phyloP scores from a whole-genome alignment of 176 grass and related monocot species.

The Oryza officinalis region DNA sequence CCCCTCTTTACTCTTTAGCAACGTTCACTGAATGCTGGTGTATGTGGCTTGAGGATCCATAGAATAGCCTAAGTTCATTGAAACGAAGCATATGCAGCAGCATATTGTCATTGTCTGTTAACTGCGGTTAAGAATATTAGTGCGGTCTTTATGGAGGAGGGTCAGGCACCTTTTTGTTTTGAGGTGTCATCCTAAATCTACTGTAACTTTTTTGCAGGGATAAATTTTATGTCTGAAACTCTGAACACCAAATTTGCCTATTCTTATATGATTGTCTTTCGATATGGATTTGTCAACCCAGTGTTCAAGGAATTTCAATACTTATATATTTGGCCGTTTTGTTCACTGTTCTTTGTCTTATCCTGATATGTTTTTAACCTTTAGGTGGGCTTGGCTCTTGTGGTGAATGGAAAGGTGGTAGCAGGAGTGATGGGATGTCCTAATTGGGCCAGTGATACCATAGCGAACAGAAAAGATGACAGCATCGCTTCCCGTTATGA shows the following conservation, averaged over 20 bases:
- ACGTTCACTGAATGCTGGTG: no score
- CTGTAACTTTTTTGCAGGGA: no score
- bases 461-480: slow-evolving; percentile 25
- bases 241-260: slow-evolving; percentile 24
- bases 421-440: slow-evolving; percentile 89
- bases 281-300: neutral
- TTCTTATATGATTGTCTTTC: neutral
- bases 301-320: slow-evolving; percentile 6
- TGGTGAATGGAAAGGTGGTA: slow-evolving; percentile 75
- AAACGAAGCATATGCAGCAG: slow-evolving; percentile 13
- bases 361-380: slow-evolving; percentile 38
- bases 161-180: neutral
- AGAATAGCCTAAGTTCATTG: neutral
- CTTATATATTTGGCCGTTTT: slow-evolving; percentile 7
- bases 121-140: neutral
- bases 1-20: no score
- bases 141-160: neutral
- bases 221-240: neutral
- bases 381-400: slow-evolving; percentile 86
- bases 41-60: slow-evolving; percentile 5
- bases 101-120: neutral
- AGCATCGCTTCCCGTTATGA: slow-evolving; percentile 19
- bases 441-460: slow-evolving; percentile 64
- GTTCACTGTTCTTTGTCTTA: slow-evolving; percentile 4
- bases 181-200: neutral